Percentiles rank a stretch among this genome's conserved stretches.
Conservation (phyloP, 768 basidiomycete genomes). For the Lenzites betulinus region DNA sequence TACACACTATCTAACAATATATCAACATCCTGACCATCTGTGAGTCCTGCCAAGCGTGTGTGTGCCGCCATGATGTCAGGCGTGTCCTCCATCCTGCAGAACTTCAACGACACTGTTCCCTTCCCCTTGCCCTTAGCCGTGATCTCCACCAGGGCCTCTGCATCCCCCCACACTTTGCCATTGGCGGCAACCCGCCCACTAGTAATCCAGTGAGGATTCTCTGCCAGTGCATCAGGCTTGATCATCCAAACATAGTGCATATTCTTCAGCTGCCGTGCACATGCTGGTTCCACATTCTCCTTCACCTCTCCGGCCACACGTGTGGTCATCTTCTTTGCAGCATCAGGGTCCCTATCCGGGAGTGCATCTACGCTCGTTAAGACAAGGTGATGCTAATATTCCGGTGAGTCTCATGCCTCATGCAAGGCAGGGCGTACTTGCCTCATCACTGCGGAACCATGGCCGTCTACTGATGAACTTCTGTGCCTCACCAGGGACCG, state of each 20-base stretch:
- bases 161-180: not conserved
- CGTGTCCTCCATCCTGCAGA: too few relatives aligned
- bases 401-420: not conserved
- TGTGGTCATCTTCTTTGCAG: not conserved
- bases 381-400: not conserved
- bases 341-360: not conserved
- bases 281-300: not conserved
- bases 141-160: not conserved
- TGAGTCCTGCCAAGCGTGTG: not conserved
- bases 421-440: not conserved
- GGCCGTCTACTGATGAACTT: not conserved
- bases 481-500: not conserved
- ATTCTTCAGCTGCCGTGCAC: not conserved
- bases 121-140: too few relatives aligned
- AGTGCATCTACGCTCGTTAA: not conserved
- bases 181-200: not conserved
- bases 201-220: not conserved
- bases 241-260: not conserved
- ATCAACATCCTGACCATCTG: not conserved
- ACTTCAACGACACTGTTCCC: too few relatives aligned
- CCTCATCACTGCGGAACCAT: not conserved
- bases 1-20: not conserved
- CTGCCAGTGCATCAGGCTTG: not conserved
- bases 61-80: not conserved
- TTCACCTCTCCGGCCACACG: not conserved